Base-by-base conservation (phyloP, 257 asterid genomes). In the Solanum tacnaense region DNA sequence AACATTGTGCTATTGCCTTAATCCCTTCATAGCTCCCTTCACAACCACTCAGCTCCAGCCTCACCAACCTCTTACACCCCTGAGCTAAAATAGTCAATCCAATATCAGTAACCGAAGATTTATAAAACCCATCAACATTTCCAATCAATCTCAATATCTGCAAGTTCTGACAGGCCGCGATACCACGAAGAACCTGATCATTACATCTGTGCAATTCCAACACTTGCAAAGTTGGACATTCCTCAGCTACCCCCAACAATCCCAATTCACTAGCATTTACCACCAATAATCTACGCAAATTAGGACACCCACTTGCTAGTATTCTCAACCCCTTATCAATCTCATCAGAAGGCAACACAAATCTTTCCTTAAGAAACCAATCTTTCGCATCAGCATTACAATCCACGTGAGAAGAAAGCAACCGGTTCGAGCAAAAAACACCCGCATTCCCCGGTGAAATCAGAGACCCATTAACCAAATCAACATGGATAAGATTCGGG, bases 51-150 rank as follows among this genome's bases (percentile, higher is more conserved):
- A 95, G 56, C 90, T 95, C 98, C 36, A 95, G 95, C 78, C 91
- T 95, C 87, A 92, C 94, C 38, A 95, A 87, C 31, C 93, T 91
- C 88, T 93, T 92, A 83, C 98, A 95, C 8, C 98, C 98, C 86
- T 94, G 96, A 5, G 98, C 98, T 88, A 95, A 87, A 72, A 95
- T 93, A 52, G 94, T 95, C 92, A 95, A 75, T 32, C 98, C 98
- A 35, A 93, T 87, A 88, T 95, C 98, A 0, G 96, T 91, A 86
- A 94, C 96, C 38, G 83, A 83, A 9, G 96, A 89, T 83, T 88
- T 88, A 86, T 93, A 93, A 87, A 92, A 85, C 20, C 95, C 95
- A 29, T 91, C 93, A 0, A 92, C 91, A 78, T 71, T 85, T 23
- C 93, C 98, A 39, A 89, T 89, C 92, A 94, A 90, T 91, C 92